Conservation (phyloP, 129 eudicot species). For the Centrapalus pauciflorus region DNA sequence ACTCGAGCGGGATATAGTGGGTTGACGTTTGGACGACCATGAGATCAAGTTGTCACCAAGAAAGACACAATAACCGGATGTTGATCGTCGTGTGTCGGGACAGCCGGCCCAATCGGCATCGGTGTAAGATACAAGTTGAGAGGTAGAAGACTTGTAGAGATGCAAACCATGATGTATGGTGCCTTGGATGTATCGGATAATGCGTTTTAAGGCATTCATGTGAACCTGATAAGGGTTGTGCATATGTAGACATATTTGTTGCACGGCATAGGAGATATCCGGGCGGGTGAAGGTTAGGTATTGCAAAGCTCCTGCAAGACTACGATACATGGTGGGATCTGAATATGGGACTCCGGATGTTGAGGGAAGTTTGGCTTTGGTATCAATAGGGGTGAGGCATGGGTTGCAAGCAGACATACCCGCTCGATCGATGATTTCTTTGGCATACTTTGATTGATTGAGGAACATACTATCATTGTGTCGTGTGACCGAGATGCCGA, state of each 20-base stretch:
- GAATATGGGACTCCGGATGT: not conserved
- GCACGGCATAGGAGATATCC: not conserved
- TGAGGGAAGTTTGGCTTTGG: not conserved
- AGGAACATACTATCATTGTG: not conserved
- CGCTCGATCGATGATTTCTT: not conserved
- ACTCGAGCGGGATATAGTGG: not conserved
- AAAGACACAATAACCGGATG: too few species aligned
- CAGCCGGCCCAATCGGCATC: too few species aligned
- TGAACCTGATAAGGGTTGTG: not conserved
- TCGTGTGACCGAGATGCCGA: not conserved
- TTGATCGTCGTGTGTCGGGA: too few species aligned
- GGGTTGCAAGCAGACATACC: not conserved
- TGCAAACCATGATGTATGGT: not conserved
- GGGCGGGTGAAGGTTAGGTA: not conserved
- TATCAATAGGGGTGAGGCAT: not conserved
- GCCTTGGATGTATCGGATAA: not conserved
- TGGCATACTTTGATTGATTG: not conserved
- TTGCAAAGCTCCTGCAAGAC: too few species aligned
- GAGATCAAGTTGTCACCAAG: too few species aligned
- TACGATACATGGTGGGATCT: not conserved
- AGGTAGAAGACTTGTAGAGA: not conserved
- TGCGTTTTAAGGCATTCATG: not conserved
- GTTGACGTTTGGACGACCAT: not conserved
- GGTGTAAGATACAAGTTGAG: not conserved
- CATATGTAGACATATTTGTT: not conserved